These are phyloP conservation scores for Zygosaccharomyces kombuchaensis DNA, from an alignment of 805 yeast species.

Conservation along the genomic window DNA sequence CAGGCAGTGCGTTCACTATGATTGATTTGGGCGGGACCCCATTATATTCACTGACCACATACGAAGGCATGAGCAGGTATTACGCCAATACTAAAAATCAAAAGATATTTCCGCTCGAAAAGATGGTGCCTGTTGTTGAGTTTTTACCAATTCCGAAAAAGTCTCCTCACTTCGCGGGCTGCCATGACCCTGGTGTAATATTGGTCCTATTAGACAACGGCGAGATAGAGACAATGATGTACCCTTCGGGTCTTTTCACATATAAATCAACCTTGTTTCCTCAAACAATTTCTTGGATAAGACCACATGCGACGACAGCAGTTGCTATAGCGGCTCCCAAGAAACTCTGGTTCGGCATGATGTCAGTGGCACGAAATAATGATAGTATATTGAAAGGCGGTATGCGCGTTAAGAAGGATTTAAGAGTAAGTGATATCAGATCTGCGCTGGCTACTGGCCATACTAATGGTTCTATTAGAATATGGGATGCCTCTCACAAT, in stretches of 20 bases:
- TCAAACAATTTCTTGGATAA: conserved; percentile 70
- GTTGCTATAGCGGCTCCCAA: conserved; percentile 54
- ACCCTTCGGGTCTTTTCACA: conserved; percentile 50
- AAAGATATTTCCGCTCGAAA: conserved; percentile 51
- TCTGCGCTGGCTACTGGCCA: conserved; percentile 80
- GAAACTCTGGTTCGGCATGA: conserved; percentile 75
- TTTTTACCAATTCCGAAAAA: conserved; percentile 53
- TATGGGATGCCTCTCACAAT: conserved; percentile 79
- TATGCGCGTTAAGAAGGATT: conserved; percentile 50
- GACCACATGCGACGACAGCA: conserved; percentile 62
- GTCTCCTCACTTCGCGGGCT: conserved; percentile 76
- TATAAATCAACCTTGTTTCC: conserved; percentile 65
- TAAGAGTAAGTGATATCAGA: conserved; percentile 47
- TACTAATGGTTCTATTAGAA: conserved; percentile 72
- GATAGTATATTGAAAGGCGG: conserved; percentile 72
- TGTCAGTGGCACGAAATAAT: conserved; percentile 44
- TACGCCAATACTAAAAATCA: conserved; percentile 60
- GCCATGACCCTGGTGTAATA: conserved; percentile 68
- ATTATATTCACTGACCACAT: conserved; percentile 73
- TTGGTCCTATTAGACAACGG: conserved; percentile 60
- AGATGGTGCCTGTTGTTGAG: conserved; percentile 40
- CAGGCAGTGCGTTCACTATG: conserved; percentile 45
- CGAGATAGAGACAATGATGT: conserved; percentile 56
- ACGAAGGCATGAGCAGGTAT: conserved; percentile 74
- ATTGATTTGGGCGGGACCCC: conserved; percentile 80